Conservation (phyloP, 768 basidiomycete genomes). For the Collybiopsis confluens region DNA sequence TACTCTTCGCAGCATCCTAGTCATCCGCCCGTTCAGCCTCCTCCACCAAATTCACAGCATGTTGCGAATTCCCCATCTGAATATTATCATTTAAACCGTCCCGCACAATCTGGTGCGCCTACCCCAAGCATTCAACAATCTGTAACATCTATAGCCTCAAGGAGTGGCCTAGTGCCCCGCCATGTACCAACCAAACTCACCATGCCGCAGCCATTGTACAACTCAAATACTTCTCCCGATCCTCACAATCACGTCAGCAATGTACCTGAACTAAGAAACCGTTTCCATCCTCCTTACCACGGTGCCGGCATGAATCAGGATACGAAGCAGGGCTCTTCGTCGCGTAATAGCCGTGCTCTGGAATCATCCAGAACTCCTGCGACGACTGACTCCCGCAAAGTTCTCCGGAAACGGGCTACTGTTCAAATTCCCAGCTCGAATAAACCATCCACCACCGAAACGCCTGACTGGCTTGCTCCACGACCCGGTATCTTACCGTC, state of each 20-base stretch:
- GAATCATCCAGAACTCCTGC: not conserved
- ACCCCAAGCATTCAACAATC: slow-evolving; percentile 9
- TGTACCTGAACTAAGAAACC: slow-evolving; percentile 13
- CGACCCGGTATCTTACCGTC: not conserved
- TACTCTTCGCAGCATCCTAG: too few relatives aligned
- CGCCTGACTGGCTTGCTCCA: not conserved
- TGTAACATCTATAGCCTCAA: slow-evolving; percentile 4
- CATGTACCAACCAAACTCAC: slow-evolving; percentile 64
- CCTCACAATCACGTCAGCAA: slow-evolving; percentile 8
- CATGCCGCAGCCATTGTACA: slow-evolving; percentile 64
- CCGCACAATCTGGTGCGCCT: not conserved
- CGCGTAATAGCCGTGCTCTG: not conserved
- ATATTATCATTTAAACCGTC: not conserved
- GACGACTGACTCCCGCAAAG: slow-evolving; percentile 16
- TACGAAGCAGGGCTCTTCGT: not conserved
- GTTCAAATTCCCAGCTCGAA: slow-evolving; percentile 9
- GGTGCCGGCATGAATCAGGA: not conserved
- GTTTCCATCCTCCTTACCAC: slow-evolving; percentile 10
- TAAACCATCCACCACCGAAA: not conserved
- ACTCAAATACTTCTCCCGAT: slow-evolving; percentile 16
- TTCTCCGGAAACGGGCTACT: slow-evolving; percentile 22
- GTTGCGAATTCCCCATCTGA: not conserved
- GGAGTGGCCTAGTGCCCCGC: slow-evolving; percentile 16
- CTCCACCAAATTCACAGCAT: not conserved
- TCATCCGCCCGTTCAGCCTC: not conserved